These are phyloP conservation scores for Microthlaspi erraticum DNA, from an alignment of 345 rosid genomes.

Conservation along the genomic window DNA sequence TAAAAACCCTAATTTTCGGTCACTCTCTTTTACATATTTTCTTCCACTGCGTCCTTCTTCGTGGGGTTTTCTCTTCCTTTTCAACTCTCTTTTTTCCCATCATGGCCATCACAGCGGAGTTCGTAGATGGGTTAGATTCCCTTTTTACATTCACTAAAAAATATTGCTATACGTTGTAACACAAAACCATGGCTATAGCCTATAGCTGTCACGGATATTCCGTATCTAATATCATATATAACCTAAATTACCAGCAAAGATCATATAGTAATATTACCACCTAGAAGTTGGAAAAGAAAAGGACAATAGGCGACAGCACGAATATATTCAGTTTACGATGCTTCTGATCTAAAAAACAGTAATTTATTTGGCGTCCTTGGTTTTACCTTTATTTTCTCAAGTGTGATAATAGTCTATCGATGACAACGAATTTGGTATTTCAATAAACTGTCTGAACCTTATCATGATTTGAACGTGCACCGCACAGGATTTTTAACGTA, in stretches of 20 bases:
- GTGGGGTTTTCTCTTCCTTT: too few relatives aligned
- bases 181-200: too few relatives aligned
- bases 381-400: not conserved
- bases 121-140: too few relatives aligned
- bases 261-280: not conserved
- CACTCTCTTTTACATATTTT: too few relatives aligned
- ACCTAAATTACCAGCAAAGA: not conserved
- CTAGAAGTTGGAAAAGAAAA: not conserved
- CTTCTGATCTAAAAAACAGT: slow-evolving; percentile 5
- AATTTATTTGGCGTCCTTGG: not conserved
- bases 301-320: slow-evolving; percentile 23
- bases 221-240: not conserved
- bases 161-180: too few relatives aligned
- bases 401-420: slow-evolving; percentile 6
- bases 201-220: too few relatives aligned
- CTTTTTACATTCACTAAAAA: too few relatives aligned
- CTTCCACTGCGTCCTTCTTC: too few relatives aligned
- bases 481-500: not conserved
- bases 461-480: slow-evolving; percentile 16
- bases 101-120: too few relatives aligned
- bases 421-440: not conserved
- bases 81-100: too few relatives aligned
- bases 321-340: slow-evolving; percentile 25
- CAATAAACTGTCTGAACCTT: not conserved
- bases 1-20: too few relatives aligned